These are phyloP conservation scores for Dictyostelium citrinum DNA, from an alignment of 78 protist genomes.

Conservation along the genomic window DNA sequence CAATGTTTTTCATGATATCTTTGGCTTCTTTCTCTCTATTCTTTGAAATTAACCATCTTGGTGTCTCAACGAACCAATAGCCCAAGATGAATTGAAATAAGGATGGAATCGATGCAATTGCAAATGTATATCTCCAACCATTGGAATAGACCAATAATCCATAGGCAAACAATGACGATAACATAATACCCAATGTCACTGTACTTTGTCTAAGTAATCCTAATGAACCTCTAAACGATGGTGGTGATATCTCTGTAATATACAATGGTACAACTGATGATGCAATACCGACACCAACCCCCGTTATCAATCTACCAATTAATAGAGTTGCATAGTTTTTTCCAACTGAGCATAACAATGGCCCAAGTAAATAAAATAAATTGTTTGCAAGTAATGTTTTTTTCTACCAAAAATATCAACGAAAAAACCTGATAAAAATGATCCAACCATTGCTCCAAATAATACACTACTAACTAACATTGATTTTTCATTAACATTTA, in stretches of 20 bases:
- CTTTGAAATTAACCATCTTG: constrained; percentile 64
- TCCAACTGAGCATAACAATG: not conserved
- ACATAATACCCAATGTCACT: constrained; percentile 61
- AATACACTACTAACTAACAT: constrained; percentile 23
- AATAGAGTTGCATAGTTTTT: constrained; percentile 28
- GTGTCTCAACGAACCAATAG: constrained; percentile 62
- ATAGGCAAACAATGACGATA: constrained; percentile 43
- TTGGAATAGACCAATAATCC: constrained; percentile 11
- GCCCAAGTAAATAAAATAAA: constrained; percentile 33
- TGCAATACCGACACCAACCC: constrained; percentile 52
- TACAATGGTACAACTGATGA: constrained; percentile 53
- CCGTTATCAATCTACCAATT: constrained; percentile 43
- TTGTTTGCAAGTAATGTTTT: constrained; percentile 9
- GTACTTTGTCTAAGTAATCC: constrained; percentile 64
- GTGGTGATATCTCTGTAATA: constrained; percentile 51
- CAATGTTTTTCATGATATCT: not conserved
- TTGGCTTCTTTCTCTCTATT: constrained; percentile 9
- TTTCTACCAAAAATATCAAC: constrained; percentile 67
- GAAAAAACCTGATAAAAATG: not conserved
- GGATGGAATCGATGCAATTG: constrained; percentile 22
- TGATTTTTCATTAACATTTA: not conserved
- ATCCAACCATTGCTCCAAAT: constrained; percentile 61
- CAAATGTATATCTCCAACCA: constrained; percentile 68
- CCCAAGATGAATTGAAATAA: not conserved
- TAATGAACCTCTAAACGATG: constrained; percentile 25